Percentiles rank a stretch among this genome's conserved stretches.
Evolutionary conservation across 202 grass and related monocot species (phyloP).

Genomic region (Panicum virgatum): DNA sequence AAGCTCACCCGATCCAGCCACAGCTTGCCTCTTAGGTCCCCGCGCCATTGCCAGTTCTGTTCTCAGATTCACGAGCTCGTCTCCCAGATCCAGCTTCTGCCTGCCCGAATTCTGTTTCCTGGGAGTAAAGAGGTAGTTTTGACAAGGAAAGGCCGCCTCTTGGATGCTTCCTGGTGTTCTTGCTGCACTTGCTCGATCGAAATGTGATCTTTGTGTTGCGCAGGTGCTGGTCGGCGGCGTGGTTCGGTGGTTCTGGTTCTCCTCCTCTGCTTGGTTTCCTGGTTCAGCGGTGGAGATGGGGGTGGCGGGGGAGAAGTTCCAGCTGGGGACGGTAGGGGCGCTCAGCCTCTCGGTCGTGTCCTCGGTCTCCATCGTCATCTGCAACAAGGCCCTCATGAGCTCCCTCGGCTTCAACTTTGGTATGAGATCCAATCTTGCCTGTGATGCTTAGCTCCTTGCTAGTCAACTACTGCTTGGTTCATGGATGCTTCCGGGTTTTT

Average conservation of each 20-base stretch:
- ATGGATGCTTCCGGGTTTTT: conserved; percentile 22
- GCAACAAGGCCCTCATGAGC: conserved; percentile 95
- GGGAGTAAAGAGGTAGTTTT: conserved; percentile 32
- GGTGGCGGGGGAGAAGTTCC: conserved; percentile 72
- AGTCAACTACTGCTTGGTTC: neutral
- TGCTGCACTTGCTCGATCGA: neutral
- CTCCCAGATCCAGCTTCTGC: conserved; percentile 39
- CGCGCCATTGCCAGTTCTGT: neutral
- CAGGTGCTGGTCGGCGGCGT: conserved; percentile 38
- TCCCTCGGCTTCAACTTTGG: conserved; percentile 90
- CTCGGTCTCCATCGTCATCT: conserved; percentile 93
- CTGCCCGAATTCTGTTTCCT: neutral
- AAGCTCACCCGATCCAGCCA: conserved; percentile 22
- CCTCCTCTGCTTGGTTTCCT: neutral
- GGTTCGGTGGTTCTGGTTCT: neutral
- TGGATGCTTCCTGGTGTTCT: conserved; percentile 10
- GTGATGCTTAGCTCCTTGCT: conserved; percentile 14
- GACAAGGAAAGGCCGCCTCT: conserved; percentile 13
- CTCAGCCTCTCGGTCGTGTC: conserved; percentile 89
- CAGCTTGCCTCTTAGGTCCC: conserved; percentile 25
- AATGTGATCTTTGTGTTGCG: conserved; percentile 41
- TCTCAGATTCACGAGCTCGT: conserved; percentile 21
- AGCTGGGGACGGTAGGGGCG: conserved; percentile 88
- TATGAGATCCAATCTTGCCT: conserved; percentile 65
- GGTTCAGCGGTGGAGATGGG: conserved; percentile 40